A percentile compares a stretch with the other conserved stretches of the same genome.
phyloP scores from a whole-genome alignment of 176 grass and related monocot genomes.

The Oryza punctata region DNA sequence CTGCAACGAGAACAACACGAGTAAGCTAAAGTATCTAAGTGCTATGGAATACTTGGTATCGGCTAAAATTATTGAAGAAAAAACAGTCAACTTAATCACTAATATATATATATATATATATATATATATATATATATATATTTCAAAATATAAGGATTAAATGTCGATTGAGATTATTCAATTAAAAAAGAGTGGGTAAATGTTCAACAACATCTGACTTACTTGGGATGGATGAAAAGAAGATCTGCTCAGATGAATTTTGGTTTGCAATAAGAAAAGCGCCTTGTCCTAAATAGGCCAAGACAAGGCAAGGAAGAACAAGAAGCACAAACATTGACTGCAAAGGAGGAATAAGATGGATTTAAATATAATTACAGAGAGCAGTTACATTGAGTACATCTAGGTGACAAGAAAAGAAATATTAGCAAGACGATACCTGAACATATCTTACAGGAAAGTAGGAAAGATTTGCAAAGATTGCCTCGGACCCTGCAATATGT shows the following conservation, averaged over 20 bases:
- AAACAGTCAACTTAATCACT: not conserved
- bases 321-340: conserved; percentile 90
- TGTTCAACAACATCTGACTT: conserved; percentile 37
- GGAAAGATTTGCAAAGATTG: conserved; percentile 97
- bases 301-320: conserved; percentile 87
- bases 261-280: conserved; percentile 89
- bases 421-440: conserved; percentile 62
- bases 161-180: conserved; percentile 10
- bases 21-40: conserved; percentile 19
- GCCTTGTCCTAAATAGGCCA: conserved; percentile 95
- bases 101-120: not conserved
- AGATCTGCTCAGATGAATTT: conserved; percentile 60
- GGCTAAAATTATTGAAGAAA: conserved; percentile 19
- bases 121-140: not conserved
- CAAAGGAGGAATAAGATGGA: conserved; percentile 39
- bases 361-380: conserved; percentile 6
- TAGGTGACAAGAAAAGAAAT: not conserved
- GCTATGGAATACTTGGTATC: not conserved
- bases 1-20: conserved; percentile 40
- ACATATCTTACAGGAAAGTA: conserved; percentile 92
- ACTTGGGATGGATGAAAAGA: conserved; percentile 96
- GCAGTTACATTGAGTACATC: conserved; percentile 4
- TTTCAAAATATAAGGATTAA: conserved; percentile 2
- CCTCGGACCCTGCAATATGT: conserved; percentile 80
- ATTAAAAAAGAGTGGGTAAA: conserved; percentile 28